Evolutionary conservation across 2,329 filamentous ascomycete species (phyloP), one percentile per base, ranked within the genome.

Genomic region (Fusarium sp.): DNA sequence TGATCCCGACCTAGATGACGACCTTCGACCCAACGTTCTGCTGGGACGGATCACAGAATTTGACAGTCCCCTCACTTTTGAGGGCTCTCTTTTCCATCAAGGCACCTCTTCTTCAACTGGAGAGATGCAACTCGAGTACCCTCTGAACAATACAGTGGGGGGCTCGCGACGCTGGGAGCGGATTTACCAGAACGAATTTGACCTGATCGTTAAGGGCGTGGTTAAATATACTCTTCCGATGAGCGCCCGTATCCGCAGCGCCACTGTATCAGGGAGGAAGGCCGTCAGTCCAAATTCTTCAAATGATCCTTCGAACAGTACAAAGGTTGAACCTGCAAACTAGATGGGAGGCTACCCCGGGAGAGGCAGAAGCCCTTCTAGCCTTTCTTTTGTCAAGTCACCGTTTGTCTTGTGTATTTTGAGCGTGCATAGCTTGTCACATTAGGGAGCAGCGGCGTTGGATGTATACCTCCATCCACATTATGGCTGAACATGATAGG

Each of bases 151-250:
- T 76, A 98, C 96, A 1, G 91, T 94, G 46, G 93, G 93, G 44
- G 96, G 95, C 14, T 92, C 91, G 4, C 90, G 93, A 78, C 90
- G 95, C 18, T 99, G 96, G 96, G 94, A 97, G 79, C 89, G 91
- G 66, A 95, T 98, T 51, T 86, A 98, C 56, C 90, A 97, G 73
- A 93, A 98, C 80, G 93, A 95, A 48, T 99, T 98, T 76, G 94
- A 98, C 74, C 87, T 99, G 54, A 95, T 98, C 68, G 89, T 99
- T 45, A 92, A 96, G 76, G 96, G 96, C 27, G 93, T 96, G 19
- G 86, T 99, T 74, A 94, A 95, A 78, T 99, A 99, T 78, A 88
- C 84, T 35, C 83, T 92, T 38, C 90, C 90, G 6, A 82, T 92
- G 58, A 91, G 88, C 75, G 87, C 88, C 73, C 87, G 86, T 60